These are phyloP conservation scores for Pichia gijzeniarum DNA, from an alignment of 805 yeast species.

Conservation along the genomic window DNA sequence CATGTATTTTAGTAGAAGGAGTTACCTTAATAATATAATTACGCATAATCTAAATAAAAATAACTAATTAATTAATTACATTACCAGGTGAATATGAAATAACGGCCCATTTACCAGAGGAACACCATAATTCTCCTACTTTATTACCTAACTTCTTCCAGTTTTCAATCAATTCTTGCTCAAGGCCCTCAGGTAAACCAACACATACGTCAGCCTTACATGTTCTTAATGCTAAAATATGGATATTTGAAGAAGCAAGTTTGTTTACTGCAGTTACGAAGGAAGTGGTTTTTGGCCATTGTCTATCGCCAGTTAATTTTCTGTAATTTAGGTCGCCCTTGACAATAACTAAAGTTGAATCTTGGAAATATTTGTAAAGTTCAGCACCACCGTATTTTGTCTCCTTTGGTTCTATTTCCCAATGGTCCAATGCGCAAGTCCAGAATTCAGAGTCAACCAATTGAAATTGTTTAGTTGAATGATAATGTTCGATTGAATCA, in stretches of 20 bases:
- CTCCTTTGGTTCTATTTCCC: slow-evolving; percentile 55
- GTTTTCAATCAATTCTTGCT: slow-evolving; percentile 54
- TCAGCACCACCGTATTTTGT: slow-evolving; percentile 50
- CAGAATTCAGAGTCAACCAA: slow-evolving; percentile 69
- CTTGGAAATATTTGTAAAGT: slow-evolving; percentile 52
- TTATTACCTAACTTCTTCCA: slow-evolving; percentile 58
- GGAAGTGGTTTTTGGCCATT: slow-evolving; percentile 79
- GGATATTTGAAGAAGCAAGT: slow-evolving; percentile 56
- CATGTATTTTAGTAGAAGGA: background rate
- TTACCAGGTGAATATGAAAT: slow-evolving; percentile 50
- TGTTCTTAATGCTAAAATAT: slow-evolving; percentile 74
- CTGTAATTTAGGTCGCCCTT: slow-evolving; percentile 97
- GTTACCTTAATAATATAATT: background rate
- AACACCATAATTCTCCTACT: slow-evolving; percentile 70
- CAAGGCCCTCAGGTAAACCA: slow-evolving; percentile 68
- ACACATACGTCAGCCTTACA: slow-evolving; percentile 95
- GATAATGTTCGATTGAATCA: slow-evolving; percentile 37
- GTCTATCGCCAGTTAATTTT: slow-evolving; percentile 84
- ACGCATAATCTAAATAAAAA: background rate
- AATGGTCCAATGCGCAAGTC: slow-evolving; percentile 75
- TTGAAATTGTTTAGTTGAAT: slow-evolving; percentile 40
- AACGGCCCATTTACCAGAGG: slow-evolving; percentile 93
- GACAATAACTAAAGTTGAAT: slow-evolving; percentile 69
- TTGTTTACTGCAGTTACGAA: slow-evolving; percentile 66
- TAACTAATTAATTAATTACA: background rate